Conservation (phyloP, 495 filamentous ascomycete genomes). For the Pseudevernia furfuracea region DNA sequence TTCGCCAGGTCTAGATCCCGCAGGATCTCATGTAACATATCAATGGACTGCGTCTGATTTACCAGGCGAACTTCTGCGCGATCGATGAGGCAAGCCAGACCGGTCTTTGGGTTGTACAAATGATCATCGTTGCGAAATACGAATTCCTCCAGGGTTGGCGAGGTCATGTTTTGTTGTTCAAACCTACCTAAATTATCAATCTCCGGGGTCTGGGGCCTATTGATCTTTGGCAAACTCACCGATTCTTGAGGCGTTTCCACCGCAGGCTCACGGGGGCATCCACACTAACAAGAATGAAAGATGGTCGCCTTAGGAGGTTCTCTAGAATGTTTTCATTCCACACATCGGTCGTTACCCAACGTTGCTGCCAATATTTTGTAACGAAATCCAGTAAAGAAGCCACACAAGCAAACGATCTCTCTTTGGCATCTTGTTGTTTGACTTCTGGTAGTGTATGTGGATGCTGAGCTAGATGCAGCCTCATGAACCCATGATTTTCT, state of each 20-base stretch:
- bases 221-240: constrained; percentile 31
- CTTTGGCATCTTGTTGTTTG: neutral
- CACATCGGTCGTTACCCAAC: constrained; percentile 79
- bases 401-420: constrained; percentile 45
- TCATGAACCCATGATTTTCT: constrained; percentile 64
- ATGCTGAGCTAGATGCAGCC: constrained; percentile 34
- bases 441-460: constrained; percentile 18
- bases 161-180: constrained; percentile 20
- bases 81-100: constrained; percentile 64
- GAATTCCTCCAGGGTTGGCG: constrained; percentile 68
- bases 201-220: neutral
- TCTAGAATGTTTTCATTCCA: constrained; percentile 61
- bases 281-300: constrained; percentile 86
- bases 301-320: constrained; percentile 66
- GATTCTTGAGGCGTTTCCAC: constrained; percentile 62
- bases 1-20: constrained; percentile 67
- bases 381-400: constrained; percentile 70
- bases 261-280: constrained; percentile 80
- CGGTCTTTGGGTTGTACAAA: constrained; percentile 59
- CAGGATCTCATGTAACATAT: constrained; percentile 60
- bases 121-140: constrained; percentile 66
- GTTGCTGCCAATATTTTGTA: constrained; percentile 72
- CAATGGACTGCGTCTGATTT: constrained; percentile 67
- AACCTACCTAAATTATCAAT: constrained; percentile 19
- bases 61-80: constrained; percentile 75